These are phyloP conservation scores for Capsicum baccatum DNA, from an alignment of 257 asterid genomes.

Conservation along the genomic window DNA sequence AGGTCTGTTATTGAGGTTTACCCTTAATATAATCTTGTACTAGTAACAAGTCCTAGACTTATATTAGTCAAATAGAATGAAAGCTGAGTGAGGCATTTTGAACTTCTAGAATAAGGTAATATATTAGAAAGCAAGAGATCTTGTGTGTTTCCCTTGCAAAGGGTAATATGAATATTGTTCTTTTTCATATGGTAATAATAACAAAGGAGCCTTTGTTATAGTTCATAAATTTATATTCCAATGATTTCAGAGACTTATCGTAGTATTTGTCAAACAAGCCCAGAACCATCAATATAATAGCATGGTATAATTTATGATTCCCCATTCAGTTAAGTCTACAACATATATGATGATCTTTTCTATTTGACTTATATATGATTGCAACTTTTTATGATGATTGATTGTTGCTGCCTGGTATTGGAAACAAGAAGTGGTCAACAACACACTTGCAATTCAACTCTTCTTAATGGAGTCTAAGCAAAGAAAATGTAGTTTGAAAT, in stretches of 20 bases:
- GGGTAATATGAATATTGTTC: neutral
- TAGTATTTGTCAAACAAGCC: too few species aligned
- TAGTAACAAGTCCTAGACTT: neutral
- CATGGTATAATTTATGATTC: too few species aligned
- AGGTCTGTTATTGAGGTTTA: conserved; percentile 32
- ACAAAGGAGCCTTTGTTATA: neutral
- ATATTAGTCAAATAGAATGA: neutral
- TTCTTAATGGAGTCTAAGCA: neutral
- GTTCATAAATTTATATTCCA: too few species aligned
- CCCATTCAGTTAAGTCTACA: too few species aligned
- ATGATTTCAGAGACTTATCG: too few species aligned
- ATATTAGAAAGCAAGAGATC: neutral
- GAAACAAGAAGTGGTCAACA: neutral
- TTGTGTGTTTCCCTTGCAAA: neutral
- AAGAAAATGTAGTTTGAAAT: too few species aligned
- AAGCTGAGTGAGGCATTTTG: neutral
- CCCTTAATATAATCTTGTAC: conserved; percentile 17
- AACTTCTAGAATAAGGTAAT: neutral
- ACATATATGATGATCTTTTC: too few species aligned
- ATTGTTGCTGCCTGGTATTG: neutral
- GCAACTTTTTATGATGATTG: neutral
- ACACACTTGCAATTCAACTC: neutral
- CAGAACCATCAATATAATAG: too few species aligned
- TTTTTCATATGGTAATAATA: neutral
- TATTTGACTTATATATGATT: neutral